Evolutionary conservation across 371 early-diverging fungal species (phyloP), one percentile per base, ranked within the genome.

Genomic region (Rhizopus stolonifer): DNA sequence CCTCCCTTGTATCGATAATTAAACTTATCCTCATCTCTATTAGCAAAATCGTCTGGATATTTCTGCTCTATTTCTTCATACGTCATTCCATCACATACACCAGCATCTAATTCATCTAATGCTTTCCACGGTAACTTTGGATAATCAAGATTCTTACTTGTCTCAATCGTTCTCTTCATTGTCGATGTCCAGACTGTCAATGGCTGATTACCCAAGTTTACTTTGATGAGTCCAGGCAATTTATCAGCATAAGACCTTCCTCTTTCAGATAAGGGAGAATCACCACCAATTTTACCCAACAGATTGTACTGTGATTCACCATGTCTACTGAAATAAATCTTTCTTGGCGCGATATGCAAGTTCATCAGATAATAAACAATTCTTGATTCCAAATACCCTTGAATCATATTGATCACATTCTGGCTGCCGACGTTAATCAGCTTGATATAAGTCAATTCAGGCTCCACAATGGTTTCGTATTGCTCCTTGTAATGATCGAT

Each of bases 351-450:
- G 26, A 93, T 95, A 67, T 99, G 96, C 24, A 99, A 80, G 69
- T 99, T 99, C 97, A 98, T 99, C 49, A 97, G 74, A 64, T 93
- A 97, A 70, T 92, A 97, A 19, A 95, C 95, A 52, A 99, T 92
- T 24, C 96, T 82, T 29, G 90, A 88, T 67, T 96, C 93, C 10
- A 97, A 80, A 69, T 95, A 97, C 39, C 96, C 96, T 32, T 85
- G 85, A 46, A 94, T 88, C 57, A 84, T 81, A 65, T 93, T 91
- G 69, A 94, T 87, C 36, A 92, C 83, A 42, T 88, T 87, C 58
- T 90, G 88, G 39, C 86, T 82, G 15, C 95, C 95, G 22, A 95
- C 91, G 67, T 98, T 94, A 56, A 96, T 88, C 54, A 95, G 69
- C 63, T 95, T 95, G 52, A 96, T 90, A 59, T 87, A 98, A 0